Evolutionary conservation across 2,329 filamentous ascomycete genomes (phyloP).

Genomic region (Sporothrix pallida): DNA sequence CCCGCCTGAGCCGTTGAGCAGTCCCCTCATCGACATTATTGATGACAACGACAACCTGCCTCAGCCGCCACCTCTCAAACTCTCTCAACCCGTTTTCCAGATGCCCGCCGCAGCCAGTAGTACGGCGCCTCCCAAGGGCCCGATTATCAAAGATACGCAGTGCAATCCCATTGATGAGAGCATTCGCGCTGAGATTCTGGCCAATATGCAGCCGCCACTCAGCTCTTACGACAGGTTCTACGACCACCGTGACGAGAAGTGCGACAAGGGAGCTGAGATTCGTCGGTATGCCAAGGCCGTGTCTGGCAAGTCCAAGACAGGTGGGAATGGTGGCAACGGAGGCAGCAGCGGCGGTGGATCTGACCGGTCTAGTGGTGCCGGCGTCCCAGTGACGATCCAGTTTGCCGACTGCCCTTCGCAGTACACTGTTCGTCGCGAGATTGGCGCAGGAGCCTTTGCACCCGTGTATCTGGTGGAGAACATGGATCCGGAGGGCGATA

Average conservation of each 20-base stretch:
- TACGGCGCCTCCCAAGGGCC: constrained; percentile 59
- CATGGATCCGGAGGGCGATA: constrained; percentile 55
- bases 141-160: constrained; percentile 79
- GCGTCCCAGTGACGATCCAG: constrained; percentile 67
- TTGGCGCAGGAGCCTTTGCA: constrained; percentile 92
- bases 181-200: constrained; percentile 75
- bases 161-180: constrained; percentile 88
- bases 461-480: constrained; percentile 92
- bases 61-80: constrained; percentile 25
- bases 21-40: constrained; percentile 63
- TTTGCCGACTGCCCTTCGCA: constrained; percentile 68
- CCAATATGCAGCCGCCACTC: constrained; percentile 74
- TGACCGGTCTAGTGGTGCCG: constrained; percentile 66
- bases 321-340: constrained; percentile 47
- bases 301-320: constrained; percentile 63
- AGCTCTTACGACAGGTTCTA: constrained; percentile 78
- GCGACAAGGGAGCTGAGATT: constrained; percentile 74
- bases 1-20: constrained; percentile 50
- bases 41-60: constrained; percentile 45
- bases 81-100: constrained; percentile 53
- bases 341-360: constrained; percentile 45
- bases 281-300: constrained; percentile 78
- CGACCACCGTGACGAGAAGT: constrained; percentile 69
- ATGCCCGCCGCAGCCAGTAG: constrained; percentile 44
- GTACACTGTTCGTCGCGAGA: constrained; percentile 82